Evolutionary conservation across 805 yeast species (phyloP).

Genomic region (Lipomyces sp.): DNA sequence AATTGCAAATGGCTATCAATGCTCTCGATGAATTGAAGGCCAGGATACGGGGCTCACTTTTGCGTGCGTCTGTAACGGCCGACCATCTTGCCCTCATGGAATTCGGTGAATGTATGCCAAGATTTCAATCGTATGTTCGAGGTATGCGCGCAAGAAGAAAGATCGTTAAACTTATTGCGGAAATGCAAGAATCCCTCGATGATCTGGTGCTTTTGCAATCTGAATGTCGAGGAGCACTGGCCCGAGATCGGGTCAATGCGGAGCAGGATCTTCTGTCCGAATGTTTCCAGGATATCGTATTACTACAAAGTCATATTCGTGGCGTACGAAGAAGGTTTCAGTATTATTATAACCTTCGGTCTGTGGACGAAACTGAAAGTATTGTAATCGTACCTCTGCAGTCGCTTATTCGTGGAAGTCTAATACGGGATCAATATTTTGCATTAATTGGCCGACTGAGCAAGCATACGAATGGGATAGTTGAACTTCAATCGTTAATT

Average conservation of each 20-base stretch:
- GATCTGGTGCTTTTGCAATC: slow-evolving; percentile 59
- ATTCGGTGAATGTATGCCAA: slow-evolving; percentile 6
- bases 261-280: slow-evolving; percentile 34
- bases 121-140: slow-evolving; percentile 33
- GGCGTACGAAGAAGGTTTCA: slow-evolving; percentile 38
- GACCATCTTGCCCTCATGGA: slow-evolving; percentile 14
- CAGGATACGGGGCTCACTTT: slow-evolving; percentile 30
- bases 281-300: slow-evolving; percentile 26
- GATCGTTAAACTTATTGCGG: not conserved
- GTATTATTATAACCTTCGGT: slow-evolving; percentile 23
- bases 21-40: slow-evolving; percentile 24
- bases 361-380: slow-evolving; percentile 32
- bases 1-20: slow-evolving; percentile 13
- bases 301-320: slow-evolving; percentile 42
- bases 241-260: slow-evolving; percentile 32
- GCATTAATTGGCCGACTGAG: slow-evolving; percentile 26
- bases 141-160: slow-evolving; percentile 23
- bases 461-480: slow-evolving; percentile 33
- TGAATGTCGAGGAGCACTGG: slow-evolving; percentile 53
- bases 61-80: slow-evolving; percentile 18
- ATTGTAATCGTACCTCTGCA: slow-evolving; percentile 39
- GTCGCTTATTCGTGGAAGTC: slow-evolving; percentile 54
- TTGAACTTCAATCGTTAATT: slow-evolving; percentile 46
- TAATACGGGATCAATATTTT: slow-evolving; percentile 36
- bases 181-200: slow-evolving; percentile 26